Conservation (phyloP, 2,329 filamentous ascomycete genomes). For the Penicillium vulpinum region DNA sequence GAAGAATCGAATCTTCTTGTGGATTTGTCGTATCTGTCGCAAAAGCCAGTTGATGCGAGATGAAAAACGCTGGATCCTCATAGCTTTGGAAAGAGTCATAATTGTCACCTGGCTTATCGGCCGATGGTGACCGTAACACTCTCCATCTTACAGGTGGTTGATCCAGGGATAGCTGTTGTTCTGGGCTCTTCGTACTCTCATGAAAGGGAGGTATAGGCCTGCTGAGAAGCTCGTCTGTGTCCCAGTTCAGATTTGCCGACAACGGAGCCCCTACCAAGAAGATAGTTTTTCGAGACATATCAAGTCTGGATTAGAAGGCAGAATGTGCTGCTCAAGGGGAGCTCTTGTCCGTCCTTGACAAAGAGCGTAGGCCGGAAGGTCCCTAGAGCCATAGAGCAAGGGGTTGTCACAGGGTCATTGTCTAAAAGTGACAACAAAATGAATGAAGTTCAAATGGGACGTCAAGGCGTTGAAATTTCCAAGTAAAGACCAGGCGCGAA, state of each 20-base stretch:
- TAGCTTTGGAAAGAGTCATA: slow-evolving; percentile 13
- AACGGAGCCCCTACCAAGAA: slow-evolving; percentile 65
- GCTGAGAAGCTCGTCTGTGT: slow-evolving; percentile 51
- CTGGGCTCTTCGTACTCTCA: slow-evolving; percentile 4
- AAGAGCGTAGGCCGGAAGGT: not conserved
- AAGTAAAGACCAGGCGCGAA: not conserved
- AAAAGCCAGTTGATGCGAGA: slow-evolving; percentile 30
- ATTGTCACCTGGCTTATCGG: slow-evolving; percentile 6
- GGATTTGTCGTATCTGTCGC: slow-evolving; percentile 6
- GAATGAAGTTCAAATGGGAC: not conserved
- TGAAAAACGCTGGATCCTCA: slow-evolving; percentile 32
- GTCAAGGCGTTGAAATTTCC: not conserved
- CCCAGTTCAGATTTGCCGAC: slow-evolving; percentile 56
- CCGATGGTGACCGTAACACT: slow-evolving; percentile 25
- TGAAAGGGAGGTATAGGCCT: slow-evolving; percentile 43
- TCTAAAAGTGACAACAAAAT: not conserved
- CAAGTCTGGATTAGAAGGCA: not conserved
- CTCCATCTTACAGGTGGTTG: slow-evolving; percentile 31
- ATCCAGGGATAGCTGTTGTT: slow-evolving; percentile 10
- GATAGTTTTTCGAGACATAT: slow-evolving; percentile 41
- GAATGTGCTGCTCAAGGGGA: not conserved
- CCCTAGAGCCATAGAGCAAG: not conserved
- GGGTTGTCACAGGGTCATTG: not conserved
- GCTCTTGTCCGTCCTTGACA: not conserved
- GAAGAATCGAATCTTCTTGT: slow-evolving; percentile 46